phyloP scores from a whole-genome alignment of 345 rosid species.

The Syzygium aqueum region DNA sequence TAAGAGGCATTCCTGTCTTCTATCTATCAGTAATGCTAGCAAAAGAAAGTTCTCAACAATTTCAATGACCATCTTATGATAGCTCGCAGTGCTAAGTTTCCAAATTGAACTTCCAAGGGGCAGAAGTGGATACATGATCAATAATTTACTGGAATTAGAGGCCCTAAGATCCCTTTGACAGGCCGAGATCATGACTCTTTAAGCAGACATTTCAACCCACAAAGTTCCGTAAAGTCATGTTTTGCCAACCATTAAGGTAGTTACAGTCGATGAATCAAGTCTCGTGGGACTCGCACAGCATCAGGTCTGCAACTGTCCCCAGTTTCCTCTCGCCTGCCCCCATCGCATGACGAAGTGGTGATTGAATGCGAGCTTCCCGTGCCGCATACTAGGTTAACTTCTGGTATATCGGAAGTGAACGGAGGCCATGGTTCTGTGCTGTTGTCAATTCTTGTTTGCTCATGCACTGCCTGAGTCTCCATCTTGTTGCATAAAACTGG shows the following conservation, averaged over 20 bases:
- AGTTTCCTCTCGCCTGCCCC: neutral
- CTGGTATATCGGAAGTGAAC: neutral
- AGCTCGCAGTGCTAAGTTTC: neutral
- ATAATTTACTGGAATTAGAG: neutral
- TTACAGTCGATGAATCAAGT: neutral
- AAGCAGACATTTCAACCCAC: neutral
- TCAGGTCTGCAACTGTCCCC: neutral
- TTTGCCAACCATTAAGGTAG: neutral
- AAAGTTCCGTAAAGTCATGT: neutral
- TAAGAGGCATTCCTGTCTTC: neutral
- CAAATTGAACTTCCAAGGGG: neutral
- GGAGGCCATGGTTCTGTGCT: neutral
- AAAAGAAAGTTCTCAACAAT: neutral
- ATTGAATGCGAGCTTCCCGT: neutral
- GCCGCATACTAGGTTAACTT: neutral
- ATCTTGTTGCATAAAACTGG: neutral
- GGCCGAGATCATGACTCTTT: neutral
- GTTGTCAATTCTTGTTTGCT: neutral
- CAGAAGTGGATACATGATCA: neutral
- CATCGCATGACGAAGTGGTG: neutral
- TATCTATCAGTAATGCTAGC: neutral
- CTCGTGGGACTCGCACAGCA: neutral
- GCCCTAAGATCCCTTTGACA: neutral
- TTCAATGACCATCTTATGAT: neutral
- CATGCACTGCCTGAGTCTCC: neutral